Conservation (phyloP, 73 alveolate species). For the Tetrahymena malaccensis region DNA sequence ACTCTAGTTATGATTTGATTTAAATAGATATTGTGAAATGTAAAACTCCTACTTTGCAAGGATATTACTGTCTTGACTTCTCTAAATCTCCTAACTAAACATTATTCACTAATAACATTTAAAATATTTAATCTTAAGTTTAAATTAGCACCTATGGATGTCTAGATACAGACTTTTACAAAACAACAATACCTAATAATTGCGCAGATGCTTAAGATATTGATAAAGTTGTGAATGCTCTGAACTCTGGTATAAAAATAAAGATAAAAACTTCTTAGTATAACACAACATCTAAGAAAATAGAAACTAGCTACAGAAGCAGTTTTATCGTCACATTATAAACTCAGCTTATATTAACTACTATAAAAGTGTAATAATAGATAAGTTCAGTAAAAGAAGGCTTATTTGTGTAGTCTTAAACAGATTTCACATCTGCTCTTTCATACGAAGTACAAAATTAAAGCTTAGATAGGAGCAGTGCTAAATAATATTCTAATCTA, state of each 20-base stretch:
- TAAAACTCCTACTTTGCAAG: neutral
- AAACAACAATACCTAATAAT: neutral
- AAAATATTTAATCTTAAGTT: neutral
- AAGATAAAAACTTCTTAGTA: neutral
- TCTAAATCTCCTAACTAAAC: neutral
- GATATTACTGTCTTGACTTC: neutral
- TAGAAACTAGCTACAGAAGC: neutral
- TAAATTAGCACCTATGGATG: neutral
- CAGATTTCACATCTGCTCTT: neutral
- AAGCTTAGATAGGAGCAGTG: neutral
- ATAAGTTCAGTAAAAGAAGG: neutral
- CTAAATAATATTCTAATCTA: too few species aligned
- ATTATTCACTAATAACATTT: neutral
- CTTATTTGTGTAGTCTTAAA: neutral
- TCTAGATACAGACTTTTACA: neutral
- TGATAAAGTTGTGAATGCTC: neutral
- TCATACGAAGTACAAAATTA: neutral
- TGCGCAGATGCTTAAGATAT: neutral
- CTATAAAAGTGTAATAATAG: neutral
- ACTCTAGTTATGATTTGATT: neutral
- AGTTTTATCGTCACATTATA: neutral
- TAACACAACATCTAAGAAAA: neutral
- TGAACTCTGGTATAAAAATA: neutral
- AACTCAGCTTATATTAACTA: neutral
- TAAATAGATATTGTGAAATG: neutral